phyloP scores from a whole-genome alignment of 306 rosid species.

The Arachis hypogaea region DNA sequence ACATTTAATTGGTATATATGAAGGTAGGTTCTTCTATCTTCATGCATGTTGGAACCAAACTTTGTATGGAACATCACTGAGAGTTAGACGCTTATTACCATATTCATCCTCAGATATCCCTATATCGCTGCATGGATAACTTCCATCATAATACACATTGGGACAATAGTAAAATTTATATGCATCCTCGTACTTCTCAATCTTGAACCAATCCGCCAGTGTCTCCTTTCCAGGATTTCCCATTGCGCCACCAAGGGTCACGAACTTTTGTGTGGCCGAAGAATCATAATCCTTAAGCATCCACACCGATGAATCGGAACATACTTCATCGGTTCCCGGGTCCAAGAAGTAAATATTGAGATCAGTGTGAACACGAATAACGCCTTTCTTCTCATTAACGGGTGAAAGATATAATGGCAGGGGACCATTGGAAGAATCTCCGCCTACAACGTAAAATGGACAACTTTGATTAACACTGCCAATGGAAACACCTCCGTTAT shows the following conservation, averaged over 20 bases:
- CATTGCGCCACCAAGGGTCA: conserved; percentile 39
- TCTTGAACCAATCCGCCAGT: conserved; percentile 30
- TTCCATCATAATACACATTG: conserved; percentile 45
- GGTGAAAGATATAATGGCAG: conserved; percentile 37
- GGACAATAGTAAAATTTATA: conserved; percentile 63
- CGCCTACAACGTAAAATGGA: too few relatives aligned
- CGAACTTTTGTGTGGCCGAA: conserved; percentile 28
- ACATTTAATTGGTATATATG: too few relatives aligned
- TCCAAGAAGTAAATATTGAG: conserved; percentile 45
- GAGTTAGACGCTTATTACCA: conserved; percentile 30
- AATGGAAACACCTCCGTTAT: too few relatives aligned
- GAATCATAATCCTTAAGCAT: conserved; percentile 32
- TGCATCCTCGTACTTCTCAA: conserved; percentile 39
- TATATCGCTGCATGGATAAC: conserved; percentile 48
- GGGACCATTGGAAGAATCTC: too few relatives aligned
- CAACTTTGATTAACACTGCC: too few relatives aligned
- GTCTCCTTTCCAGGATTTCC: conserved; percentile 44
- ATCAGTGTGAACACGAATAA: conserved; percentile 37
- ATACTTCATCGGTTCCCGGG: background rate
- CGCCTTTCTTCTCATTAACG: conserved; percentile 21
- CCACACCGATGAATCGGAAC: conserved; percentile 42
- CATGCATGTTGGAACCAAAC: conserved; percentile 1
- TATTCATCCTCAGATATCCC: conserved; percentile 3
- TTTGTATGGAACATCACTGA: conserved; percentile 10
- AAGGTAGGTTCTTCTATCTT: too few relatives aligned